phyloP scores from a whole-genome alignment of 2,329 filamentous ascomycete genomes.

The Paecilomyces sp. region DNA sequence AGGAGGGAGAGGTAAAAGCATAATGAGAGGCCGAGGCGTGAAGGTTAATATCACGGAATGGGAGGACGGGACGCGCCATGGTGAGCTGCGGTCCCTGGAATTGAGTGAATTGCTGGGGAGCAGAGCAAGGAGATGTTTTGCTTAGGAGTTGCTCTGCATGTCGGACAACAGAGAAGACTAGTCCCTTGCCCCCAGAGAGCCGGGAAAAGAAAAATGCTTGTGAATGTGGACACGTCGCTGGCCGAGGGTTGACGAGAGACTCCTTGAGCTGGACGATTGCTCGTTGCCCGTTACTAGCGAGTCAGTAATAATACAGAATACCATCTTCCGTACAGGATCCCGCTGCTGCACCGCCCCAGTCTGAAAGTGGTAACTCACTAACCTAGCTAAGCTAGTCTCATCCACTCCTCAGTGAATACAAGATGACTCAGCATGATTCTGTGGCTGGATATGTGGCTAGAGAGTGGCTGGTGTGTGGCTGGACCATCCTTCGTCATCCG shows the following conservation, averaged over 20 bases:
- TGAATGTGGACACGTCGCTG: background rate
- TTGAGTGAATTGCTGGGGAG: background rate
- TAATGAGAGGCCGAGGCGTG: constrained; percentile 88
- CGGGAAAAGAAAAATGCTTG: background rate
- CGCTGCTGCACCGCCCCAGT: background rate
- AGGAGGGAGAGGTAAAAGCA: constrained; percentile 92
- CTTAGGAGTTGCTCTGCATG: background rate
- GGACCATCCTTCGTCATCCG: constrained; percentile 24
- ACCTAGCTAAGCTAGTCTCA: too few relatives aligned
- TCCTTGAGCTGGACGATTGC: background rate
- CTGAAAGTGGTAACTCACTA: too few relatives aligned
- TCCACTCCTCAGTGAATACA: too few relatives aligned
- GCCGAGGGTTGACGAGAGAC: background rate
- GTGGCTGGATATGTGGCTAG: constrained; percentile 19
- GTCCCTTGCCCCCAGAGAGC: background rate
- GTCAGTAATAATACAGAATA: background rate
- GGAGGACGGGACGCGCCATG: constrained; percentile 43
- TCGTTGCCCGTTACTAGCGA: background rate
- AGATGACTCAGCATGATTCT: background rate
- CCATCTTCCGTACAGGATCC: too few relatives aligned
- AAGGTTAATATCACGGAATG: constrained; percentile 95
- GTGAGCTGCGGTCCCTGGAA: constrained; percentile 10
- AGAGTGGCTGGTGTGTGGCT: background rate
- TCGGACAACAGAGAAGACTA: too few relatives aligned
- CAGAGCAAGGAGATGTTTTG: background rate